Evolutionary conservation across 352 stramenopile species (phyloP).

Genomic region (Phytopythium helicoides): DNA sequence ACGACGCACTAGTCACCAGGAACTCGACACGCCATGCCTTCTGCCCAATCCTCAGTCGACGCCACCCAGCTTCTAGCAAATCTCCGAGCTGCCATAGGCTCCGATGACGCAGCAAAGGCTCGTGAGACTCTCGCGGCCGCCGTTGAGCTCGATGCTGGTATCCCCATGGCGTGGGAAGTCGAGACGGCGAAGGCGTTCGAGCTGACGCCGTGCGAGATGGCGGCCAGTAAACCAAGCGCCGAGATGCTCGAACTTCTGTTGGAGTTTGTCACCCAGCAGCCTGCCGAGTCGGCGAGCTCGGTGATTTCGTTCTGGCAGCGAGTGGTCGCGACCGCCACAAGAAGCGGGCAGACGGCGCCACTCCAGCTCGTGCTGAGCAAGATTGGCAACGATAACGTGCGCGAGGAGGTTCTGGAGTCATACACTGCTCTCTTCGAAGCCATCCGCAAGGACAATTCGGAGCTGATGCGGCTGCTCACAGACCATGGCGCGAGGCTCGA

Average conservation of each 20-base stretch:
- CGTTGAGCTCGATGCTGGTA: no score
- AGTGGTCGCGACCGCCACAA: neutral
- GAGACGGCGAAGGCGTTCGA: neutral
- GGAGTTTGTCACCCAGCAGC: neutral
- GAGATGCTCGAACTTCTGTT: neutral
- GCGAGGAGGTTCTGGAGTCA: neutral
- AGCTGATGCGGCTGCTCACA: neutral
- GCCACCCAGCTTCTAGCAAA: no score
- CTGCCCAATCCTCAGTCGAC: no score
- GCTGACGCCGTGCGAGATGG: neutral
- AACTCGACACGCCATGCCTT: no score
- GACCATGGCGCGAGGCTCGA: neutral
- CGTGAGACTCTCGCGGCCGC: no score
- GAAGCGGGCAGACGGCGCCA: neutral
- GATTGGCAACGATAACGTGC: neutral
- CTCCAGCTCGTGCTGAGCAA: neutral
- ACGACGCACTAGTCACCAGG: no score
- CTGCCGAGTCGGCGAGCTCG: neutral
- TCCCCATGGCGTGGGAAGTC: neutral
- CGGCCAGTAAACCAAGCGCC: neutral
- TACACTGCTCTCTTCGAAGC: neutral
- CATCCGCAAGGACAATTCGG: neutral
- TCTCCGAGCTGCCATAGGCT: no score
- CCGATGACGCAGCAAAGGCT: no score
- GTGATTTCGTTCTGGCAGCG: neutral